Conservation (phyloP, 1,139 yeast species). For the Entelexis sorbosivorans region DNA sequence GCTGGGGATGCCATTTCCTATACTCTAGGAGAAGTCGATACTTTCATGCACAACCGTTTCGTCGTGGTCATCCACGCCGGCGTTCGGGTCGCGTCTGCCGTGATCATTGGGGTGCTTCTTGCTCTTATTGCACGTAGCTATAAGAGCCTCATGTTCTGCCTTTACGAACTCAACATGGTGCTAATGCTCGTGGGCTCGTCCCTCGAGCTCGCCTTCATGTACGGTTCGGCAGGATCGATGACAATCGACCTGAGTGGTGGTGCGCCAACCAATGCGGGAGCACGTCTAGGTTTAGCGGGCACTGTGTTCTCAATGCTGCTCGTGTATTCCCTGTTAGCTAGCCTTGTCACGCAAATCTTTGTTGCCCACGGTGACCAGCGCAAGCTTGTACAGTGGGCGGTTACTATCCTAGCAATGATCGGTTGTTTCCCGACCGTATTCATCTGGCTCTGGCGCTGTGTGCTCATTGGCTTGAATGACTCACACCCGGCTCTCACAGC, state of each 20-base stretch:
- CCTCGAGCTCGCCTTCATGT: constrained; percentile 45
- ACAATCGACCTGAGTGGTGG: constrained; percentile 21
- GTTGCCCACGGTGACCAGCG: constrained; percentile 42
- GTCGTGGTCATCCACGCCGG: constrained; percentile 29
- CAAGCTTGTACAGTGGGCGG: constrained; percentile 38
- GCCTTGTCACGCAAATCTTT: constrained; percentile 59
- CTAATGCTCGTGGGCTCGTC: constrained; percentile 45
- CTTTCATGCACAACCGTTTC: constrained; percentile 1
- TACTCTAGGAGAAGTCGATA: constrained; percentile 10
- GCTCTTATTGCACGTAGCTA: constrained; percentile 38
- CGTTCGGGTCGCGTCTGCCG: constrained; percentile 37
- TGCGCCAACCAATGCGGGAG: constrained; percentile 1
- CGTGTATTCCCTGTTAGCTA: constrained; percentile 47
- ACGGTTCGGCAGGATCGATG: constrained; percentile 34
- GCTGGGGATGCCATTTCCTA: background rate
- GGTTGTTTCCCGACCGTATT: constrained; percentile 39
- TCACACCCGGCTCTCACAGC: background rate
- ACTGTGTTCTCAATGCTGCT: constrained; percentile 49
- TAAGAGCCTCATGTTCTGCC: constrained; percentile 54
- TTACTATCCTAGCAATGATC: constrained; percentile 36
- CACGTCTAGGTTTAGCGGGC: constrained; percentile 13
- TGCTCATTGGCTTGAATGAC: constrained; percentile 7
- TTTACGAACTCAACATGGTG: constrained; percentile 52
- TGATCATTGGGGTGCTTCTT: constrained; percentile 33
- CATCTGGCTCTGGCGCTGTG: constrained; percentile 21